Conservation (phyloP, 2,329 filamentous ascomycete genomes). For the Chaetoscypha palmicola region DNA sequence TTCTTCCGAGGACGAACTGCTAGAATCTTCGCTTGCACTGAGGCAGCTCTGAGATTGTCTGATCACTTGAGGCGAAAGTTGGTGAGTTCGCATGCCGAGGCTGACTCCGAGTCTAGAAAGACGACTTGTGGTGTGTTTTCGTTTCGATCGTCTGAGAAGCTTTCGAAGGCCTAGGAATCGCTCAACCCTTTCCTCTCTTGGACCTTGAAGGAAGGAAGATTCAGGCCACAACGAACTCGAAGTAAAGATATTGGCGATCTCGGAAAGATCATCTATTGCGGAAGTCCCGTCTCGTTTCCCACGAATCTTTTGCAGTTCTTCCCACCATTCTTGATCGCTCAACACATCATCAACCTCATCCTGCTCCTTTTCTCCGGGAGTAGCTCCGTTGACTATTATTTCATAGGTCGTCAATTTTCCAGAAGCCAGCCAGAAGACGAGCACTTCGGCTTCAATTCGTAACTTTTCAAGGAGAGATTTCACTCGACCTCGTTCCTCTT, state of each 20-base stretch:
- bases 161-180: constrained; percentile 53
- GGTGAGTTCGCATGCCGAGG: constrained; percentile 70
- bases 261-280: constrained; percentile 38
- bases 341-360: constrained; percentile 59
- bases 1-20: constrained; percentile 33
- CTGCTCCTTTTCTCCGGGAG: constrained; percentile 47
- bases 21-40: constrained; percentile 39
- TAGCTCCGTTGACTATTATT: constrained; percentile 66
- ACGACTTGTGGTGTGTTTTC: constrained; percentile 27
- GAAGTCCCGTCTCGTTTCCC: constrained; percentile 31
- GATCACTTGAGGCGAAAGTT: constrained; percentile 41
- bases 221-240: constrained; percentile 43
- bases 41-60: constrained; percentile 35
- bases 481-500: constrained; percentile 68
- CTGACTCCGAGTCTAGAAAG: constrained; percentile 51
- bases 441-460: constrained; percentile 70
- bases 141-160: constrained; percentile 52
- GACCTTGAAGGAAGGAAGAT: constrained; percentile 44
- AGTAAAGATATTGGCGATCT: constrained; percentile 37
- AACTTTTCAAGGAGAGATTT: constrained; percentile 70
- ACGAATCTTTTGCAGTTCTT: constrained; percentile 56
- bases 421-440: constrained; percentile 76
- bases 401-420: constrained; percentile 68
- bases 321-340: constrained; percentile 75
- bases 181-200: constrained; percentile 34